Base-by-base conservation (phyloP, 2,329 filamentous ascomycete genomes). In the Fusarium udum region DNA sequence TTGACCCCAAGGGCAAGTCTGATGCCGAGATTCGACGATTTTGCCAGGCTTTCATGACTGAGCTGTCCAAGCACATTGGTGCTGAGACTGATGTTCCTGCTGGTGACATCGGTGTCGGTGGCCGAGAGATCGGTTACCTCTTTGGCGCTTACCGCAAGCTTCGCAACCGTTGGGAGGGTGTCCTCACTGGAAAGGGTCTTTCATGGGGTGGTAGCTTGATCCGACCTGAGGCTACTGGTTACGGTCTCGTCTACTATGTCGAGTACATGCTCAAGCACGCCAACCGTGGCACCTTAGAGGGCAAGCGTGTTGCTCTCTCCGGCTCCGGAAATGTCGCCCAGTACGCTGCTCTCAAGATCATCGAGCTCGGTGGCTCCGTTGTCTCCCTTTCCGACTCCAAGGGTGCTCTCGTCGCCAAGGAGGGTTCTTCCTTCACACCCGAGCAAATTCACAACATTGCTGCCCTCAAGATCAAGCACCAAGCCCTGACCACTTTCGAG, bases 241-340 rank as follows among this genome's bases (percentile, higher is more conserved):
- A 94, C 85, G 96, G 96, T 84, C 91, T 98, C 70, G 92, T 98
- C 83, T 98, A 98, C 90, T 97, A 97, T 83, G 94, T 97, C 81
- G 89, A 93, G 79, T 93, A 97, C 89, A 98, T 98, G 95, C 95
- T 98, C 81, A 87, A 93, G 84, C 92, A 97, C 84, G 93, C 94
- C 77, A 94, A 94, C 83, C 92, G 92, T 82, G 95, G 97, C 81
- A 90, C 89, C 76, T 97, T 97, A 87, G 85, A 89, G 73, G 95
- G 95, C 85, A 98, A 98, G 90, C 92, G 92, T 69, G 96, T 98
- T 64, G 94, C 95, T 83, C 92, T 99, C 84, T 98, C 96, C 49
- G 96, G 96, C 73, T 98, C 95, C 67, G 96, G 96, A 77, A 99
- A 99, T 87, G 96, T 98, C 62, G 96, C 96, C 37, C 96, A 98